Evolutionary conservation across 1,284 basidiomycete genomes (phyloP).

Genomic region (Coniferiporia weirii): DNA sequence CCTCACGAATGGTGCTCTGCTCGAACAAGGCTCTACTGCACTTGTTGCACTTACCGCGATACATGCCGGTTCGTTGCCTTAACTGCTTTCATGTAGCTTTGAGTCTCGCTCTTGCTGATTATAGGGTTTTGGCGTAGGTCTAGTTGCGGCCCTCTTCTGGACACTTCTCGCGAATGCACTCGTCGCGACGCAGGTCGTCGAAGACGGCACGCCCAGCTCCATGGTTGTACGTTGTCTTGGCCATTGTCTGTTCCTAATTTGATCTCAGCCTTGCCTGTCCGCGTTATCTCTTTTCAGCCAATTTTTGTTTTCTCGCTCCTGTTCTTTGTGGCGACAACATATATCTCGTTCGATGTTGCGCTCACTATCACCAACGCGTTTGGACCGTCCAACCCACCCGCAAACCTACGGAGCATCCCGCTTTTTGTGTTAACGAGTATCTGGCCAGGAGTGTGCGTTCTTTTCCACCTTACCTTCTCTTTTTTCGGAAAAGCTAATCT

Average conservation of each 20-base stretch:
- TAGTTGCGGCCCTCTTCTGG: constrained; percentile 74
- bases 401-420: constrained; percentile 54
- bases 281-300: constrained; percentile 39
- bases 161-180: constrained; percentile 71
- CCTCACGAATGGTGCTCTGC: constrained; percentile 69
- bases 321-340: constrained; percentile 67
- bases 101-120: not conserved
- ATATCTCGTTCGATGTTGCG: constrained; percentile 75
- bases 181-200: constrained; percentile 77
- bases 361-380: constrained; percentile 58
- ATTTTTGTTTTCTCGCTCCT: constrained; percentile 52
- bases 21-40: constrained; percentile 66
- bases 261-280: not conserved
- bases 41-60: constrained; percentile 71
- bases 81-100: too few relatives aligned
- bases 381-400: constrained; percentile 52
- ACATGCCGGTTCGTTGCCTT: constrained; percentile 42
- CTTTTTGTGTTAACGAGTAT: constrained; percentile 78
- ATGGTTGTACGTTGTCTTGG: constrained; percentile 48
- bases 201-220: constrained; percentile 74
- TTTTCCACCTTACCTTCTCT: not conserved
- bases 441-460: constrained; percentile 74
- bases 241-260: not conserved
- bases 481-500: not conserved
- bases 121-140: constrained; percentile 26